Base-by-base conservation (phyloP, 305 asterid species). In the Fraxinus baroniana region DNA sequence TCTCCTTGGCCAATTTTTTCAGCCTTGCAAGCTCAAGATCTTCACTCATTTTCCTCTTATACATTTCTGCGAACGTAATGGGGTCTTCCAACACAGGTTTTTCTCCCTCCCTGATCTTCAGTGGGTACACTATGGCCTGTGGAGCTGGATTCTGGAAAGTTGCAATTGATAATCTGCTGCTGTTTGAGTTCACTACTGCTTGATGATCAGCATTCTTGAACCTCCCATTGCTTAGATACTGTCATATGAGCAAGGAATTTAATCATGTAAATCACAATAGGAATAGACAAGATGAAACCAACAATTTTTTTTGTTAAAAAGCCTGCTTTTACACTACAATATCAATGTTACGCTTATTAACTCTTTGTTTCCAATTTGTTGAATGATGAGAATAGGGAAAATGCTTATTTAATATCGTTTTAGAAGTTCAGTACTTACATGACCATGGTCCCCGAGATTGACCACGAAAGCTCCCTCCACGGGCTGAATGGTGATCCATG, bases 151-250 rank as follows among this genome's bases (percentile, higher is more conserved):
- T 95, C 80, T 92, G 97, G 75, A 95, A 95, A 0, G 99, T 91
- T 1, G 98, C 98, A 7, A 95, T 88, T 1, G 99, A 95, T 78
- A 94, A 12, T 79, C 99, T 86, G 84, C 94, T 91, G 75, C 76
- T 17, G 76, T 89, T 89, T 0, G 98, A 92, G 91, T 95, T 95
- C 86, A 95, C 99, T 2, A 90, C 98, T 0, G 94, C 99, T 79
- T 90, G 99, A 52, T 95, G 98, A 72, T 95, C 99, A 2, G 98
- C 99, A 35, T 90, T 94, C 91, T 91, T 95, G 89, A 95, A 95
- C 88, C 99, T 89, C 82, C 99, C 99, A 24, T 95, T 94, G 87
- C 98, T 95, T 52, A 95, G 75, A 32, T 84, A 95, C 98, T 94
- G 87, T 17, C 22, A 52, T 52, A 1, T 15, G 62, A 52, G 62